Percentiles rank a stretch among this genome's conserved stretches.
phyloP scores from a whole-genome alignment of 2,329 filamentous ascomycete genomes.

The Cladosporium halotolerans region DNA sequence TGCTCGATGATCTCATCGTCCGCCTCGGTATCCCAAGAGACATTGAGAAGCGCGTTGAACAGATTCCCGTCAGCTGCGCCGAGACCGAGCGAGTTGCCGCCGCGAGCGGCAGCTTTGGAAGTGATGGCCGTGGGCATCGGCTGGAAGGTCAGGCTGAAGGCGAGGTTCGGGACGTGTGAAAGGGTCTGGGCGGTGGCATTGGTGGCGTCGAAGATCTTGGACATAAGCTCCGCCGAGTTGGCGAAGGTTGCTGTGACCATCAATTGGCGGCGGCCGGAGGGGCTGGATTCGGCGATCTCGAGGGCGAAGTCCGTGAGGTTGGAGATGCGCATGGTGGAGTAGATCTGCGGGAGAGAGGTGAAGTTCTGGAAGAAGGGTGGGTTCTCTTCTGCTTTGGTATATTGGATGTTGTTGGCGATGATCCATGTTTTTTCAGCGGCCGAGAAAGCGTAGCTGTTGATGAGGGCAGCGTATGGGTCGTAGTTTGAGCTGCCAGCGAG shows the following conservation, averaged over 20 bases:
- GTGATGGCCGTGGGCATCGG: constrained; percentile 17
- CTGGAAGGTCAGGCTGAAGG: constrained; percentile 17
- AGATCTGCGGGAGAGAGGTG: constrained; percentile 16
- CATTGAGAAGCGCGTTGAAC: constrained; percentile 16
- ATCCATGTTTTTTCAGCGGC: constrained; percentile 13
- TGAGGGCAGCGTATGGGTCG: constrained; percentile 20
- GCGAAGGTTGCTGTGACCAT: constrained; percentile 19
- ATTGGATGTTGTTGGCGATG: constrained; percentile 17
- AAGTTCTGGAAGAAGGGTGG: constrained; percentile 18
- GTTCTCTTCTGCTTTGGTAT: constrained; percentile 18
- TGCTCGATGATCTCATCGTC: constrained; percentile 14
- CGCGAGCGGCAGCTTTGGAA: neutral
- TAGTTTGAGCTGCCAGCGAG: constrained; percentile 13
- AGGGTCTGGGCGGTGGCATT: constrained; percentile 14
- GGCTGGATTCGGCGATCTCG: constrained; percentile 12
- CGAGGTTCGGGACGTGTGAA: constrained; percentile 10
- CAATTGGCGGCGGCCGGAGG: constrained; percentile 15
- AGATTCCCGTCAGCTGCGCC: constrained; percentile 9
- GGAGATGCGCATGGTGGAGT: constrained; percentile 18
- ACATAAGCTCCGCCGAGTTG: constrained; percentile 17
- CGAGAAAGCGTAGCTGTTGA: constrained; percentile 15
- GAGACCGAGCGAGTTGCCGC: constrained; percentile 13
- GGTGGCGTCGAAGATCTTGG: constrained; percentile 14
- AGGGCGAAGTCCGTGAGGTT: constrained; percentile 19
- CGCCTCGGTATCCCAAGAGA: constrained; percentile 11